Conservation (phyloP, 768 basidiomycete species). For the Leucogyrophana mollusca region DNA sequence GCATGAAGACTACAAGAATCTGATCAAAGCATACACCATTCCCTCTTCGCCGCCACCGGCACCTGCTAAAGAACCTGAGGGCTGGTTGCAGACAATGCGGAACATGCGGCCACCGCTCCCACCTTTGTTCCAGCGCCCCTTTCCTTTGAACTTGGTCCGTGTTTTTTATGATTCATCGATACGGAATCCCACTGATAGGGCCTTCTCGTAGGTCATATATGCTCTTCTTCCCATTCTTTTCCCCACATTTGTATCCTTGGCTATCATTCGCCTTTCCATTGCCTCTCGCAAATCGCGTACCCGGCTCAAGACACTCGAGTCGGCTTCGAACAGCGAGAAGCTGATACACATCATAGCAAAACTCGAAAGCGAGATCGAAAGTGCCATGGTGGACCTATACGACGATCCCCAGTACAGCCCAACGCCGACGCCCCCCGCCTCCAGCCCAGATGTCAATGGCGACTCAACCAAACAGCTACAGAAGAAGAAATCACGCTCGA, state of each 20-base stretch:
- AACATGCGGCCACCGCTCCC: slow-evolving; percentile 49
- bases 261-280: slow-evolving; percentile 55
- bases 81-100: slow-evolving; percentile 45
- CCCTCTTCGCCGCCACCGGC: slow-evolving; percentile 43
- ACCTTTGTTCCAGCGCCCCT: slow-evolving; percentile 54
- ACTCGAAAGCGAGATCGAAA: slow-evolving; percentile 62
- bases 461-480: background rate
- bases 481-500: slow-evolving; percentile 6
- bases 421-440: slow-evolving; percentile 9
- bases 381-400: slow-evolving; percentile 57
- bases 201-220: slow-evolving; percentile 45
- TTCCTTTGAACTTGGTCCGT: slow-evolving; percentile 73
- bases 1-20: slow-evolving; percentile 51
- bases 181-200: background rate
- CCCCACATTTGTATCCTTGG: slow-evolving; percentile 54
- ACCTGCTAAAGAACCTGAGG: slow-evolving; percentile 38
- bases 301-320: slow-evolving; percentile 66
- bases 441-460: background rate
- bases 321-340: slow-evolving; percentile 47
- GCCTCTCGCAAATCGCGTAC: slow-evolving; percentile 58
- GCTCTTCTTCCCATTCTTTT: slow-evolving; percentile 61
- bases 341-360: slow-evolving; percentile 55
- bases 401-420: slow-evolving; percentile 38
- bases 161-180: background rate
- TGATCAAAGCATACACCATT: slow-evolving; percentile 53